Percentiles rank a stretch among this genome's conserved stretches.
Conservation (phyloP, 2,329 filamentous ascomycete species). For the Colletotrichum spaethianum region DNA sequence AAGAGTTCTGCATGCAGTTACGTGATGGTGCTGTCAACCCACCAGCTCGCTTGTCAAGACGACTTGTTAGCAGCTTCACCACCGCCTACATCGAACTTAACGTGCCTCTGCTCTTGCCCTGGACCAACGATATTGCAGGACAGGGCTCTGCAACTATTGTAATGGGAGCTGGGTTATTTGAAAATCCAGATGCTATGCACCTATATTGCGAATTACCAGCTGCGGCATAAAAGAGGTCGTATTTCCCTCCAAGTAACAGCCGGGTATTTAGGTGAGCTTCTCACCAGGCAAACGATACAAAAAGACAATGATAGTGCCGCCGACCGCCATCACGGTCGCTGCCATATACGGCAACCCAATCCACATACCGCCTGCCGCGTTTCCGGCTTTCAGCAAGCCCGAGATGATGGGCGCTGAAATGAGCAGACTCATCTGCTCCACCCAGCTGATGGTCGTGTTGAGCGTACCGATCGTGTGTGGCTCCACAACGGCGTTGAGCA, state of each 20-base stretch:
- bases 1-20: too few relatives aligned
- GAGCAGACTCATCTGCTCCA: slow-evolving; percentile 65
- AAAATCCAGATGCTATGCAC: not conserved
- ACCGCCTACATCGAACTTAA: not conserved
- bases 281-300: slow-evolving; percentile 46
- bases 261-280: not conserved
- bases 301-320: slow-evolving; percentile 50
- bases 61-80: too few relatives aligned
- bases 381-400: slow-evolving; percentile 60
- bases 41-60: too few relatives aligned
- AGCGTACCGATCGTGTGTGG: slow-evolving; percentile 67
- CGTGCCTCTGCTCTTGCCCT: not conserved
- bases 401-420: slow-evolving; percentile 62
- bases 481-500: slow-evolving; percentile 68
- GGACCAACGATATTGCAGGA: not conserved
- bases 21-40: too few relatives aligned
- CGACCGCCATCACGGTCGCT: slow-evolving; percentile 50
- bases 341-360: slow-evolving; percentile 65
- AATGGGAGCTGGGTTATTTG: not conserved
- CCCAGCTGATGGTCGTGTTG: slow-evolving; percentile 65
- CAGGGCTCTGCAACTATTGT: not conserved
- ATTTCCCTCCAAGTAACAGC: too few relatives aligned
- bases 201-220: not conserved
- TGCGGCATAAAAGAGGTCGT: not conserved
- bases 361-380: slow-evolving; percentile 62